Percentiles rank a stretch among this genome's conserved stretches.
These are phyloP conservation scores for Aeschynomene evenia DNA, from an alignment of 306 rosid genomes.

Conservation along the genomic window DNA sequence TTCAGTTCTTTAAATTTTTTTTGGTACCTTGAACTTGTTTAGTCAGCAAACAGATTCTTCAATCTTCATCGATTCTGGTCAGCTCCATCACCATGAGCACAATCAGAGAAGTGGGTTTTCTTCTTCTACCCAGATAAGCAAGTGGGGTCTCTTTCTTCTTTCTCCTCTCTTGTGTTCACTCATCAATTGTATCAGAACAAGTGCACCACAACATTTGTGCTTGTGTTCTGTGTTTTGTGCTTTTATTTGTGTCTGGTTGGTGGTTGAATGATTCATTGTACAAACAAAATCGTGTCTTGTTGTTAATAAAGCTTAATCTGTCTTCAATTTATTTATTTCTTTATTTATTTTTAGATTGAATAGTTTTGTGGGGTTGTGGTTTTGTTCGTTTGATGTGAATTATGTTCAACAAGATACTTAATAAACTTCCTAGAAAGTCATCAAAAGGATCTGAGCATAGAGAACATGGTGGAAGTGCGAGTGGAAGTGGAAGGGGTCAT, in stretches of 20 bases:
- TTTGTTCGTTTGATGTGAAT: constrained; percentile 38
- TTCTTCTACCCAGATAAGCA: constrained; percentile 39
- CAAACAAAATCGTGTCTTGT: neutral
- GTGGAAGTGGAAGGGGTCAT: constrained; percentile 26
- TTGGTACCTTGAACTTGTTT: neutral
- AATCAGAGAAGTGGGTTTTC: constrained; percentile 32
- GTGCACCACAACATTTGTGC: constrained; percentile 16
- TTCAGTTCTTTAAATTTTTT: neutral
- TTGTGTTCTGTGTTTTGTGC: neutral
- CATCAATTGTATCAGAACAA: neutral
- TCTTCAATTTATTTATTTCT: neutral
- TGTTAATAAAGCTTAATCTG: neutral
- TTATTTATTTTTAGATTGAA: neutral
- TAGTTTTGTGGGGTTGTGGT: neutral
- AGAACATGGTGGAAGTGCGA: constrained; percentile 41
- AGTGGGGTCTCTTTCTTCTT: neutral
- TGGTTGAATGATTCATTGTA: neutral
- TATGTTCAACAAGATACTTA: constrained; percentile 62
- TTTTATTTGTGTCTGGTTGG: neutral
- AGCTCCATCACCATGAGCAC: constrained; percentile 16
- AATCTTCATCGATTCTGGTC: constrained; percentile 17
- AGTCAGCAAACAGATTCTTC: constrained; percentile 16
- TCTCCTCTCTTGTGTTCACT: neutral
- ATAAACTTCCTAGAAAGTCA: constrained; percentile 63
- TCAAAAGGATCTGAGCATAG: constrained; percentile 52